Percentiles rank a stretch among this genome's conserved stretches.
Evolutionary conservation across 2,329 filamentous ascomycete species (phyloP).

Genomic region (Aureobasidium subglaciale): DNA sequence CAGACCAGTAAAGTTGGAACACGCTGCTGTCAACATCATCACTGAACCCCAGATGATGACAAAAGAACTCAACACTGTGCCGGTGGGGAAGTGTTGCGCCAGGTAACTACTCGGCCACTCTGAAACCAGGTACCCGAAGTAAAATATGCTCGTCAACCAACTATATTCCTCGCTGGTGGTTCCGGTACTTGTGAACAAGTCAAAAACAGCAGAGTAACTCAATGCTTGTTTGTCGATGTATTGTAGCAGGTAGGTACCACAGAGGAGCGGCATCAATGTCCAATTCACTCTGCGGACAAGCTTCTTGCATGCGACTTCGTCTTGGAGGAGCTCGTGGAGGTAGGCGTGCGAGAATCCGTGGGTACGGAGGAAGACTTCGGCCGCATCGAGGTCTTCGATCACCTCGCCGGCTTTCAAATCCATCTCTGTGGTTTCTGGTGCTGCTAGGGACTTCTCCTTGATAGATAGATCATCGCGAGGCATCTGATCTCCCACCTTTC

Average conservation of each 20-base stretch:
- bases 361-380: slow-evolving; percentile 43
- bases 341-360: slow-evolving; percentile 39
- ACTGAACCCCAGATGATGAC: slow-evolving; percentile 57
- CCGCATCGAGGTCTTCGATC: slow-evolving; percentile 38
- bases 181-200: slow-evolving; percentile 44
- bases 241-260: slow-evolving; percentile 45
- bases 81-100: slow-evolving; percentile 29
- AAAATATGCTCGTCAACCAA: slow-evolving; percentile 52
- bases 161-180: slow-evolving; percentile 44
- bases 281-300: slow-evolving; percentile 43
- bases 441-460: neutral
- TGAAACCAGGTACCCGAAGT: slow-evolving; percentile 37
- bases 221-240: slow-evolving; percentile 43
- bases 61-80: slow-evolving; percentile 27
- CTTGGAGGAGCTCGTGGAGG: slow-evolving; percentile 39
- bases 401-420: slow-evolving; percentile 27
- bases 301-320: slow-evolving; percentile 30
- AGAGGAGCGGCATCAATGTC: slow-evolving; percentile 46
- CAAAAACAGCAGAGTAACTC: slow-evolving; percentile 50
- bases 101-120: slow-evolving; percentile 23
- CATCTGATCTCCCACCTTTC: neutral
- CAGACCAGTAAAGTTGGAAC: slow-evolving; percentile 53
- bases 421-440: neutral
- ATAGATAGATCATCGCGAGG: slow-evolving; percentile 1
- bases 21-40: slow-evolving; percentile 55